phyloP scores from a whole-genome alignment of 441 rosid species.

The Gossypium schwendimanii region DNA sequence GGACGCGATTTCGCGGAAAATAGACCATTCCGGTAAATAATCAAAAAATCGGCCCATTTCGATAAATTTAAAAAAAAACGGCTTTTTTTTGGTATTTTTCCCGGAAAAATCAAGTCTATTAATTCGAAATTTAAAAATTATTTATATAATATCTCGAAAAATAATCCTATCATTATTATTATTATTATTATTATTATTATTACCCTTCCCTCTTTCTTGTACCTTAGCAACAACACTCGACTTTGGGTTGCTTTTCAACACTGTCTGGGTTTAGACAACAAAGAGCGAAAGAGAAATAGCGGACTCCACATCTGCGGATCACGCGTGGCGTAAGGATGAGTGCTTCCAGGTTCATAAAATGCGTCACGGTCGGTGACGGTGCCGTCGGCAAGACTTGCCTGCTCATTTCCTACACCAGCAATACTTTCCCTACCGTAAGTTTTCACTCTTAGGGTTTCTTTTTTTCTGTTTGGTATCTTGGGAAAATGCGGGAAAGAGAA shows the following conservation, averaged over 20 bases:
- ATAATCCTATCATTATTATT: too few relatives aligned
- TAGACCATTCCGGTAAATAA: too few relatives aligned
- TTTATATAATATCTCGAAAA: too few relatives aligned
- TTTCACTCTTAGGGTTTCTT: conserved; percentile 5
- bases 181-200: background rate
- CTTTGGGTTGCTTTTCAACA: conserved; percentile 17
- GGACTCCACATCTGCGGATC: background rate
- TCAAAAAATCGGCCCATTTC: too few relatives aligned
- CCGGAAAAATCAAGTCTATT: too few relatives aligned
- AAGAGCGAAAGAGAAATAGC: background rate
- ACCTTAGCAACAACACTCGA: background rate
- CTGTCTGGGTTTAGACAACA: background rate
- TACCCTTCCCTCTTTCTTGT: background rate
- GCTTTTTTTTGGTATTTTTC: too few relatives aligned
- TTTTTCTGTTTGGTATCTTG: conserved; percentile 18
- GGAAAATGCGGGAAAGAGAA: conserved; percentile 14
- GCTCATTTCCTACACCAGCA: conserved; percentile 93
- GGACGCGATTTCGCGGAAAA: too few relatives aligned
- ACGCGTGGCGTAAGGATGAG: conserved; percentile 39
- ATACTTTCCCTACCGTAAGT: conserved; percentile 86
- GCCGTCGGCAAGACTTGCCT: conserved; percentile 98
- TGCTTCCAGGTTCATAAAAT: conserved; percentile 84
- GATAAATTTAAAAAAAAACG: too few relatives aligned
- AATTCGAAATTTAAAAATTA: too few relatives aligned
- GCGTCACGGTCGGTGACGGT: conserved; percentile 95